Evolutionary conservation across 192 early-diverging fungal genomes (phyloP), one percentile per base, ranked within the genome.

Genomic region (Coemansia sp.): DNA sequence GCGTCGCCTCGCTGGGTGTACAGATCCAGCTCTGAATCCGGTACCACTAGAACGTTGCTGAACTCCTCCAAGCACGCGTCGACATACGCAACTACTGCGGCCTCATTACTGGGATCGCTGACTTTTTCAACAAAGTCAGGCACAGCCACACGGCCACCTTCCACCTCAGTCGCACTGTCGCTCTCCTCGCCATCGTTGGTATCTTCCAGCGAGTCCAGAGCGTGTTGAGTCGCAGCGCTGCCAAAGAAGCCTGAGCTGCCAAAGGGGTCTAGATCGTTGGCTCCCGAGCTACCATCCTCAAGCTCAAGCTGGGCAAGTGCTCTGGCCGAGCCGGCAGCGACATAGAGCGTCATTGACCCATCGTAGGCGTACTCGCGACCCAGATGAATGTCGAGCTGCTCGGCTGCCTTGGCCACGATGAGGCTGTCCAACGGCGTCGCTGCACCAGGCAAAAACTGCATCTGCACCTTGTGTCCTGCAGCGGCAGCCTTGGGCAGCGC

Each of bases 81-180:
- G 65, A 76, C 73, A 26, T 78, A 78, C 17, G 54, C 69, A 1
- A 65, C 40, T 9, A 70, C 68, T 1, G 72, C 68, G 0, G 9
- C 59, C 17, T 23, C 59, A 44, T 84, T 60, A 54, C 11, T 58
- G 20, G 58, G 34, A 55, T 75, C 70, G 14, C 38, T 17, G 57
- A 72, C 73, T 2, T 56, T 58, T 54, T 82, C 82, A 42, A 66
- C 78, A 68, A 89, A 68, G 17, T 87, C 82, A 8, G 84, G 80
- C 22, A 85, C 83, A 15, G 84, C 72, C 31, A 57, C 42, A 15
- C 82, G 72, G 34, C 50, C 49, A 12, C 19, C 50, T 5, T 25
- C 60, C 38, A 19, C n/a, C 34, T 17, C 17, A 28, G 60, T 75
- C 12, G 75, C 77, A 11, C 83, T 78, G 17, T 72, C 66, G n/a